Evolutionary conservation across 2,329 filamentous ascomycete genomes (phyloP).

Genomic region (Trichoderma brevicompactum): DNA sequence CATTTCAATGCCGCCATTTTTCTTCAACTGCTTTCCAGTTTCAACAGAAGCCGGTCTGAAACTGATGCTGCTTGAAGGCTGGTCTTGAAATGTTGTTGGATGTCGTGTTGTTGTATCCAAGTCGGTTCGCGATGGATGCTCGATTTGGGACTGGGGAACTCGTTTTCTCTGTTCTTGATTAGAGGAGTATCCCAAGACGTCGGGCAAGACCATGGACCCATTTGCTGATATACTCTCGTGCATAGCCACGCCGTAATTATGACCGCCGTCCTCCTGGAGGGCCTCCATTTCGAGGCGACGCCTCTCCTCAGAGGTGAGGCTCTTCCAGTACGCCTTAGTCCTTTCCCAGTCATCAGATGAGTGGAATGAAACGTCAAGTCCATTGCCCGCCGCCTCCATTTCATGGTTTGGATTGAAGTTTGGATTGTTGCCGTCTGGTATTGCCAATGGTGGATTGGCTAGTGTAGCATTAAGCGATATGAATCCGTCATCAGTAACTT

Average conservation of each 20-base stretch:
- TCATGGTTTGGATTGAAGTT: neutral
- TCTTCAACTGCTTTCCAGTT: neutral
- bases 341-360: slow-evolving; percentile 64
- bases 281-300: slow-evolving; percentile 64
- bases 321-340: slow-evolving; percentile 72
- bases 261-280: slow-evolving; percentile 55
- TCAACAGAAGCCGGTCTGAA: neutral
- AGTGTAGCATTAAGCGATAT: slow-evolving; percentile 74
- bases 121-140: neutral
- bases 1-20: neutral
- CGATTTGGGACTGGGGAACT: neutral
- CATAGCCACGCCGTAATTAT: slow-evolving; percentile 47
- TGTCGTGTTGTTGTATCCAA: neutral
- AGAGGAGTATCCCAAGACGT: neutral
- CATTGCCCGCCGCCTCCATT: neutral
- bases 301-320: slow-evolving; percentile 65
- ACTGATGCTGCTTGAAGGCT: neutral
- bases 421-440: neutral
- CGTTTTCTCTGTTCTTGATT: neutral
- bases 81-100: neutral
- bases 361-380: neutral
- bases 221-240: neutral
- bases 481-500: slow-evolving; percentile 68
- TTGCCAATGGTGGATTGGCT: slow-evolving; percentile 52
- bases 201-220: neutral